phyloP scores from a whole-genome alignment of 495 filamentous ascomycete species.

The Glarea lozoyensis region DNA sequence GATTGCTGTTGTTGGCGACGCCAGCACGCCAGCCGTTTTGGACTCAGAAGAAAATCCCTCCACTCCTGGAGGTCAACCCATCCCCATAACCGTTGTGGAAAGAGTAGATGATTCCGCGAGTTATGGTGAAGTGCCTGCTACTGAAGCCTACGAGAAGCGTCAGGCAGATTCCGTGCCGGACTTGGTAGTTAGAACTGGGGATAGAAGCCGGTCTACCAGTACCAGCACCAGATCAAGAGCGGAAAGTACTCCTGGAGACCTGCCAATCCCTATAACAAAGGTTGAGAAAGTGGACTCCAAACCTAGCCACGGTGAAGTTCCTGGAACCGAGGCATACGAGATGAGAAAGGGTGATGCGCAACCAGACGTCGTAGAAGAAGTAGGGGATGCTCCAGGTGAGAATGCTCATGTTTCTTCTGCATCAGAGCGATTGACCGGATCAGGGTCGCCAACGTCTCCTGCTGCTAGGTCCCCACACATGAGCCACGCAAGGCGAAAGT shows the following conservation, averaged over 20 bases:
- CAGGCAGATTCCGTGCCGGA: slow-evolving; percentile 20
- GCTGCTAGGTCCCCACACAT: slow-evolving; percentile 28
- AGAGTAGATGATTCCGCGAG: slow-evolving; percentile 53
- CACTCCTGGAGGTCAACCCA: slow-evolving; percentile 48
- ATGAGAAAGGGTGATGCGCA: slow-evolving; percentile 72
- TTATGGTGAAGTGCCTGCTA: slow-evolving; percentile 17
- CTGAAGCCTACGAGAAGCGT: slow-evolving; percentile 14
- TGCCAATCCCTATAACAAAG: slow-evolving; percentile 21
- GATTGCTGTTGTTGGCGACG: slow-evolving; percentile 31
- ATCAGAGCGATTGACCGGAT: slow-evolving; percentile 46
- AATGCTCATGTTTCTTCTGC: slow-evolving; percentile 4
- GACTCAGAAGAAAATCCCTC: not conserved
- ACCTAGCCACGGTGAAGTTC: slow-evolving; percentile 75
- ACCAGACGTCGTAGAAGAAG: slow-evolving; percentile 57
- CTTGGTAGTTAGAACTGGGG: slow-evolving; percentile 14
- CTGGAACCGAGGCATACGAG: slow-evolving; percentile 71
- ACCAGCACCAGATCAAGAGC: slow-evolving; percentile 13
- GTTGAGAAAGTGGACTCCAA: slow-evolving; percentile 19
- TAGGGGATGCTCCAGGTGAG: slow-evolving; percentile 22
- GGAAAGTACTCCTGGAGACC: slow-evolving; percentile 19
- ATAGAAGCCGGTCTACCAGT: slow-evolving; percentile 13
- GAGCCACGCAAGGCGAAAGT: slow-evolving; percentile 20
- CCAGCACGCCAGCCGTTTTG: slow-evolving; percentile 37
- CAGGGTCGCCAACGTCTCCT: slow-evolving; percentile 41
- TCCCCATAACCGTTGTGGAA: slow-evolving; percentile 79